phyloP scores from a whole-genome alignment of 208 protist genomes.

The Eutreptiella sp. region DNA sequence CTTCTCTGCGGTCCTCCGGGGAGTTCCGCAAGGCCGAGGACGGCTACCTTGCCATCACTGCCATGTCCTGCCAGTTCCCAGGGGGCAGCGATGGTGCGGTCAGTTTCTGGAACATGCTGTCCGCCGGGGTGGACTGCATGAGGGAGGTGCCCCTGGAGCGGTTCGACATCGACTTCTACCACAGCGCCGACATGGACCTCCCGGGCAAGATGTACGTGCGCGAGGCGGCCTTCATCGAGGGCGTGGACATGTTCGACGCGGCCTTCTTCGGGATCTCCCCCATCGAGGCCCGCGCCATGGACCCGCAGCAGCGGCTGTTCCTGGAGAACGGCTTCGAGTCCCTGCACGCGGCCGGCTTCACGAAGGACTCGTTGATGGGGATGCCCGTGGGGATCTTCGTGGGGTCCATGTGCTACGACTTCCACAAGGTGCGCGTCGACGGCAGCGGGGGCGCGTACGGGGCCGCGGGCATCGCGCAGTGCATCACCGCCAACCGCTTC shows the following conservation, averaged over 20 bases:
- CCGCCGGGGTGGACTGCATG: background rate
- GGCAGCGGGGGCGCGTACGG: constrained; percentile 1
- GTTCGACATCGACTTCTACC: too few relatives aligned
- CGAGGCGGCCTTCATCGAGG: too few relatives aligned
- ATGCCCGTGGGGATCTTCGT: constrained; percentile 16
- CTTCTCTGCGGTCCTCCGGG: too few relatives aligned
- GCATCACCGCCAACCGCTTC: constrained; percentile 36
- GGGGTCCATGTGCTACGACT: constrained; percentile 1
- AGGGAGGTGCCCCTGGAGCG: background rate
- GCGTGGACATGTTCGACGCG: constrained; percentile 37
- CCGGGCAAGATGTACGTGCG: too few relatives aligned
- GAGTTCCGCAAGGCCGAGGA: too few relatives aligned
- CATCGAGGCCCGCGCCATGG: constrained; percentile 32
- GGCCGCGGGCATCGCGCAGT: constrained; percentile 7
- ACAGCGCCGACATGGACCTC: too few relatives aligned
- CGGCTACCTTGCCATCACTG: constrained; percentile 11
- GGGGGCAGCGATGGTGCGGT: background rate
- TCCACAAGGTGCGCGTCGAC: constrained; percentile 8
- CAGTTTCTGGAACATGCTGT: constrained; percentile 3
- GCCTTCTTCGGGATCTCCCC: constrained; percentile 26
- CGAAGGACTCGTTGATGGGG: background rate
- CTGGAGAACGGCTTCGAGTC: constrained; percentile 32
- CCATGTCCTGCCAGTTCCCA: constrained; percentile 22
- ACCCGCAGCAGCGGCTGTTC: constrained; percentile 42
- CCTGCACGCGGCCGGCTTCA: constrained; percentile 35